These are phyloP conservation scores for Saccharomycopsis lassenensis DNA, from an alignment of 805 yeast genomes.

Conservation along the genomic window DNA sequence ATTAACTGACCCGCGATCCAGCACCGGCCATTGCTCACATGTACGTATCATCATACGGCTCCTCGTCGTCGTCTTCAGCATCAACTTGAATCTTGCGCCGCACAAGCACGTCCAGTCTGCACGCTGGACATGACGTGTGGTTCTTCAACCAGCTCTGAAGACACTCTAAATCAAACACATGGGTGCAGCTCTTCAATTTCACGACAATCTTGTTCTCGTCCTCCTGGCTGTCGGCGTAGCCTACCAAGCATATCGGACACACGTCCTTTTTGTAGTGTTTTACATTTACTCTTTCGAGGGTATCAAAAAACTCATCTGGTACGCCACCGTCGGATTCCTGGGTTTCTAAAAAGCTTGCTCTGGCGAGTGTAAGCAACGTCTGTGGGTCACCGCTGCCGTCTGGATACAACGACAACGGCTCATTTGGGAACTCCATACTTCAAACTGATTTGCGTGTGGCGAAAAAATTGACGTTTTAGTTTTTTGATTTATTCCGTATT, in stretches of 20 bases:
- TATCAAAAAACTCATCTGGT: slow-evolving; percentile 58
- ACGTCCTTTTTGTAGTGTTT: slow-evolving; percentile 38
- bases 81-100: slow-evolving; percentile 29
- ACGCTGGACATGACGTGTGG: slow-evolving; percentile 74
- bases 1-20: too few relatives aligned
- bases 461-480: too few relatives aligned
- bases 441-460: too few relatives aligned
- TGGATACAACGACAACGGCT: too few relatives aligned
- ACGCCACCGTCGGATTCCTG: too few relatives aligned
- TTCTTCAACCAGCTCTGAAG: slow-evolving; percentile 79
- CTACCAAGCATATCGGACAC: slow-evolving; percentile 85
- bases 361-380: too few relatives aligned
- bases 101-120: slow-evolving; percentile 60
- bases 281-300: slow-evolving; percentile 58
- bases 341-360: too few relatives aligned
- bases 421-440: too few relatives aligned
- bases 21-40: slow-evolving; percentile 10
- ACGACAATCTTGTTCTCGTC: slow-evolving; percentile 77
- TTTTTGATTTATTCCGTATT: too few relatives aligned
- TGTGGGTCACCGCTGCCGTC: too few relatives aligned
- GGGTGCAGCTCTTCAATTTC: slow-evolving; percentile 63
- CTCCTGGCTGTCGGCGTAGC: slow-evolving; percentile 51
- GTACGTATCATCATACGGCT: slow-evolving; percentile 18
- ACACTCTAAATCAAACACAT: slow-evolving; percentile 81
- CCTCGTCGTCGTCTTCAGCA: slow-evolving; percentile 15